phyloP scores from a whole-genome alignment of 768 basidiomycete species.

The Rhizopogon vulgaris region DNA sequence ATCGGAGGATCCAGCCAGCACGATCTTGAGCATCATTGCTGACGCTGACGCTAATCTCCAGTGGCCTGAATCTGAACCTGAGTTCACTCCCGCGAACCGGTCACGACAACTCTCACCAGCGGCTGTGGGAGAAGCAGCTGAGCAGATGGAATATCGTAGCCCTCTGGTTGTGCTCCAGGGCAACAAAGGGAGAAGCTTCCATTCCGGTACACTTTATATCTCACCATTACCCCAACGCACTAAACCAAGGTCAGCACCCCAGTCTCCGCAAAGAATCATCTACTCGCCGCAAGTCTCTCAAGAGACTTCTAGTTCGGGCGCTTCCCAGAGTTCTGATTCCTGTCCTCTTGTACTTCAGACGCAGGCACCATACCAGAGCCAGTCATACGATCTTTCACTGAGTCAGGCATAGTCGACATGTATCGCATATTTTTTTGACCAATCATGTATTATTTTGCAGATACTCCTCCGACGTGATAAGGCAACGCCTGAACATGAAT shows the following conservation, averaged over 20 bases:
- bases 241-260: background rate
- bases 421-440: too few relatives aligned
- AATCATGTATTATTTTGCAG: too few relatives aligned
- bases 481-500: too few relatives aligned
- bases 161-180: background rate
- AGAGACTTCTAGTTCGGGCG: background rate
- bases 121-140: background rate
- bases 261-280: too few relatives aligned
- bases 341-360: constrained; percentile 38
- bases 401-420: constrained; percentile 16
- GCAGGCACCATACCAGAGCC: constrained; percentile 51
- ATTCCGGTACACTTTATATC: constrained; percentile 18
- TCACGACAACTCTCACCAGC: background rate
- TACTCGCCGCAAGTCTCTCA: background rate
- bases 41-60: constrained; percentile 16
- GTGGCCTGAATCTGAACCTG: constrained; percentile 23
- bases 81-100: constrained; percentile 1
- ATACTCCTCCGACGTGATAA: too few relatives aligned
- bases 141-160: background rate
- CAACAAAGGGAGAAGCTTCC: constrained; percentile 11
- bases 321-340: constrained; percentile 18
- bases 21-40: background rate
- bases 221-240: constrained; percentile 1
- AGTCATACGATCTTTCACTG: constrained; percentile 22
- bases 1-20: background rate